phyloP scores from a whole-genome alignment of 106 monocot genomes.

The Acorus calamus region DNA sequence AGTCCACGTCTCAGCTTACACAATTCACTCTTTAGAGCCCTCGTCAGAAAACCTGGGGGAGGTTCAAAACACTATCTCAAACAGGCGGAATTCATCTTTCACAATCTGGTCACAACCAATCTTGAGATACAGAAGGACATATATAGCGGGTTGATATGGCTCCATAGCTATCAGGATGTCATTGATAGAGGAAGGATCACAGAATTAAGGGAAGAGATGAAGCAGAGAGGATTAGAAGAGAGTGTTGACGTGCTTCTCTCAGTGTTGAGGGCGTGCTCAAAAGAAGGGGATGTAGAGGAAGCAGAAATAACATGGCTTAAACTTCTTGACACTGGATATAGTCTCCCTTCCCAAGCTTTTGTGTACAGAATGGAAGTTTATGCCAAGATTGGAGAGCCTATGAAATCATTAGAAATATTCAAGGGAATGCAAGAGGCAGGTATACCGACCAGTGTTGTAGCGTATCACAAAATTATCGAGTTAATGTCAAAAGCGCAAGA shows the following conservation, averaged over 20 bases:
- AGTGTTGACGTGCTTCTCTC: conserved; percentile 61
- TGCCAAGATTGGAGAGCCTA: conserved; percentile 45
- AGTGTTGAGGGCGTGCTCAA: conserved; percentile 74
- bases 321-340: conserved; percentile 32
- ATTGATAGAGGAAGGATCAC: conserved; percentile 60
- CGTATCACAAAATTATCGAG: conserved; percentile 83
- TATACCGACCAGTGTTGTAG: conserved; percentile 20
- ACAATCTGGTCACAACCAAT: conserved; percentile 50
- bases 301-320: conserved; percentile 60
- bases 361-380: conserved; percentile 79
- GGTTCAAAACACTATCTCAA: conserved; percentile 43
- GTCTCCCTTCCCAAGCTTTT: conserved; percentile 61
- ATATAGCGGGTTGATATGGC: conserved; percentile 76
- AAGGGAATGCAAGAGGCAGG: conserved; percentile 36
- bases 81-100: conserved; percentile 83
- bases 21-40: conserved; percentile 72
- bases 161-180: conserved; percentile 83
- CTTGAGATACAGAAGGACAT: conserved; percentile 62
- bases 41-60: conserved; percentile 45
- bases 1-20: conserved; percentile 72
- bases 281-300: conserved; percentile 53
- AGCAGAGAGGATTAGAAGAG: conserved; percentile 33
- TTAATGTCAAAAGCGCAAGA: conserved; percentile 57
- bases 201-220: conserved; percentile 62
- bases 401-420: conserved; percentile 80